These are phyloP conservation scores for Boechera retrofracta DNA, from an alignment of 345 rosid species.

Conservation along the genomic window DNA sequence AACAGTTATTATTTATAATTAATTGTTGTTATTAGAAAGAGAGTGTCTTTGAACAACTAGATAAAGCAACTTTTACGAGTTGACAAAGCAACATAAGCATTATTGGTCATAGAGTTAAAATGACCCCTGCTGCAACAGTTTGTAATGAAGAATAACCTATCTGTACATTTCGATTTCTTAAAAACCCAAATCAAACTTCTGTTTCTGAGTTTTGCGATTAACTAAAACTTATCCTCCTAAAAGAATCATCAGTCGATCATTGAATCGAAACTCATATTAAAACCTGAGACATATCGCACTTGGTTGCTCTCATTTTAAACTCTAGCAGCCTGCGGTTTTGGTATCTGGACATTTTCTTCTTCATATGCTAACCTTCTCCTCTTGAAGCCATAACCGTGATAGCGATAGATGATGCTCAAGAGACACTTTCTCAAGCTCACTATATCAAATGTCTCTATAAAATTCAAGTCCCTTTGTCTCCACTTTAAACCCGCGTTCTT, in stretches of 20 bases:
- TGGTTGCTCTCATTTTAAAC: slow-evolving; percentile 34
- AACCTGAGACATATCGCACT: background rate
- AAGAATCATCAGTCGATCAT: slow-evolving; percentile 29
- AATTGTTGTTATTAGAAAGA: background rate
- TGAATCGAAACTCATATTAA: slow-evolving; percentile 14
- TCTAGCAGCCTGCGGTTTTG: slow-evolving; percentile 44
- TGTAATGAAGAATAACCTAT: slow-evolving; percentile 19
- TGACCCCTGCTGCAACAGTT: slow-evolving; percentile 22
- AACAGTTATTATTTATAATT: background rate
- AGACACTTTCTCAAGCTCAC: slow-evolving; percentile 67
- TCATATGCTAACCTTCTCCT: slow-evolving; percentile 63
- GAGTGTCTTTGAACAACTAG: slow-evolving; percentile 1
- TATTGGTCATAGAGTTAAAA: slow-evolving; percentile 19
- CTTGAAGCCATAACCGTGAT: slow-evolving; percentile 71
- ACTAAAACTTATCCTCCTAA: slow-evolving; percentile 7
- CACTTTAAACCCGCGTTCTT: slow-evolving; percentile 71
- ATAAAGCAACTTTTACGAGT: slow-evolving; percentile 10
- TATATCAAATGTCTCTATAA: slow-evolving; percentile 65
- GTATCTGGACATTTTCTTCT: slow-evolving; percentile 60
- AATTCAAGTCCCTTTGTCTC: slow-evolving; percentile 61
- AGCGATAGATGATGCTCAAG: slow-evolving; percentile 68
- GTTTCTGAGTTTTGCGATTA: background rate
- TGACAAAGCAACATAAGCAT: slow-evolving; percentile 32
- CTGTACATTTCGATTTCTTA: slow-evolving; percentile 9
- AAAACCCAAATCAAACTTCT: slow-evolving; percentile 3